Base-by-base conservation (phyloP, 257 asterid species). In the Orobanche coerulescens region DNA sequence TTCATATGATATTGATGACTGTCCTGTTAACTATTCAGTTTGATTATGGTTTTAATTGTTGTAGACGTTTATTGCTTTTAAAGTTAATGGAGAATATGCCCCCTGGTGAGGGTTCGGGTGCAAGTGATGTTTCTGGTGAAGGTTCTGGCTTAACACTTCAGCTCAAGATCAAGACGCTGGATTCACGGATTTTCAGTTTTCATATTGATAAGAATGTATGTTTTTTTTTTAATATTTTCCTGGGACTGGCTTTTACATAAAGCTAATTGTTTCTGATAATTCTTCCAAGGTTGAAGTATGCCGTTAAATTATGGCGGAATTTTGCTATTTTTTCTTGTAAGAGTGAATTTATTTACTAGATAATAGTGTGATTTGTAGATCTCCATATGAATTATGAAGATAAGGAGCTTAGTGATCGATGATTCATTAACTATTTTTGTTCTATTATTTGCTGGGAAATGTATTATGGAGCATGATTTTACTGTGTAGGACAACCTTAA, bases 91-190 rank as follows among this genome's bases (percentile, higher is more conserved):
- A 84, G 12, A 84, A 76, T 69, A 82, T 75, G 54, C 80, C 72
- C 59, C 64, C 76, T 5, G 34, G 23, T 62, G 85, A 77, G 68
- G 82, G 81, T 59, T 73, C 87, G 33, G 66, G 81, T 70, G 63
- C 72, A 11, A 57, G 80, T 67, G 66, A 73, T 74, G 72, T 69
- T 26, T 59, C 84, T 62, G 50, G 68, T 66, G 79, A 78, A 68
- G 61, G 68, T 76, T 67, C 81, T 19, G 89, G 73, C 43, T 81
- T 89, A 47, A 71, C 71, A 13, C 58, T 85, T 77, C 79, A 79
- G 70, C 78, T 88, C 75, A 83, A 85, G 64, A 70, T 88, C 83
- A 88, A 88, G 87, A 88, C 96, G 62, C 74, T 85, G 44, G 91
- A 79, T 73, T 85, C 94, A 66, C 81, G 70, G 68, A 73, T 70